Evolutionary conservation across 78 protist species (phyloP).

Genomic region (Dictyostelium firmibasis): DNA sequence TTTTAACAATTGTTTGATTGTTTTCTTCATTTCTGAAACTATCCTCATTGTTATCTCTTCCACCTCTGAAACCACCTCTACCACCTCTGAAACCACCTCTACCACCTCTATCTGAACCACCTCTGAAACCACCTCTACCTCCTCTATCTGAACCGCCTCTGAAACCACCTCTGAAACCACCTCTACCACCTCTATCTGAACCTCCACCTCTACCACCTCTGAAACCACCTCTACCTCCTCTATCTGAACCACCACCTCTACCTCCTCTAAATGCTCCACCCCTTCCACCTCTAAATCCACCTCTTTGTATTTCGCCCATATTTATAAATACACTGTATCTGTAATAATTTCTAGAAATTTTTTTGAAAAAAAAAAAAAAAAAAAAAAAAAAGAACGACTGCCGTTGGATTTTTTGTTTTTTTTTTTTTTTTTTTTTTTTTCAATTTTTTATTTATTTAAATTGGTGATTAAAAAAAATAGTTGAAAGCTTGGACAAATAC

Average conservation of each 20-base stretch:
- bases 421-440: background rate
- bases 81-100: background rate
- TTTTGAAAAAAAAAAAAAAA: background rate
- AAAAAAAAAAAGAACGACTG: background rate
- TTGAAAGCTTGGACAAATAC: too few species aligned
- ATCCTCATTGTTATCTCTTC: constrained; percentile 9
- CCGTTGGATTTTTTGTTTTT: background rate
- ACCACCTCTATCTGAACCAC: background rate
- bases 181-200: background rate
- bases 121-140: background rate
- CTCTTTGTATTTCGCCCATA: constrained; percentile 29
- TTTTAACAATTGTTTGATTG: background rate
- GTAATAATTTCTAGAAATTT: background rate
- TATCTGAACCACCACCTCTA: background rate
- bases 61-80: constrained; percentile 1
- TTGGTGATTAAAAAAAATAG: background rate
- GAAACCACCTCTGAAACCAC: background rate
- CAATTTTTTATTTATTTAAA: background rate
- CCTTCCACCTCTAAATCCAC: constrained; percentile 4
- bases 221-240: background rate
- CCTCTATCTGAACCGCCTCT: background rate
- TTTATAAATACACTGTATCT: background rate
- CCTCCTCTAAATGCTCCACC: background rate
- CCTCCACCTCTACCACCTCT: constrained; percentile 17
- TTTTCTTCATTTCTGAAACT: background rate